Percentiles rank a stretch among this genome's conserved stretches.
Conservation (phyloP, 2,329 filamentous ascomycete genomes). For the Cytospora chrysosperma region DNA sequence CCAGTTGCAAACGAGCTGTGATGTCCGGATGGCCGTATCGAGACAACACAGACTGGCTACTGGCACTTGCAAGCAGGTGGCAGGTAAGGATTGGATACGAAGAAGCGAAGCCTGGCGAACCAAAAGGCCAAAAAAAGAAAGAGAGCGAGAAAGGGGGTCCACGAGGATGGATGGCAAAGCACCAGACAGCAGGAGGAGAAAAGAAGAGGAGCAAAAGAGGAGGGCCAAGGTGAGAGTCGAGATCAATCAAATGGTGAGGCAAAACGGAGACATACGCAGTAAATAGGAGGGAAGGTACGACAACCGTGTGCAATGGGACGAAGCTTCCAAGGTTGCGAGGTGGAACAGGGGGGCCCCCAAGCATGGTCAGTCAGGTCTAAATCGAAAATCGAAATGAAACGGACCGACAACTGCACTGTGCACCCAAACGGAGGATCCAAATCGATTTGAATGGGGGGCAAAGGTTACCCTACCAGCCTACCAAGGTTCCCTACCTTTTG, state of each 20-base stretch:
- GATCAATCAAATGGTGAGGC: slow-evolving; percentile 9
- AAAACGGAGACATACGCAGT: slow-evolving; percentile 21
- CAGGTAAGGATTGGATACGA: slow-evolving; percentile 12
- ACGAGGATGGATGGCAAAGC: neutral
- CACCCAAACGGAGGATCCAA: neutral
- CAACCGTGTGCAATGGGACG: neutral
- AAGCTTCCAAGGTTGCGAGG: neutral
- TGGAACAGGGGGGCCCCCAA: neutral
- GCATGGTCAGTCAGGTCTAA: neutral
- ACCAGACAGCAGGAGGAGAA: neutral
- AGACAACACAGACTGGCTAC: slow-evolving; percentile 1
- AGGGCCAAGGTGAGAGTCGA: neutral
- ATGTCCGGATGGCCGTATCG: neutral
- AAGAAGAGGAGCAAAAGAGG: slow-evolving; percentile 12
- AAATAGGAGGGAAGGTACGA: slow-evolving; percentile 20
- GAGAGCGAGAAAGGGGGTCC: slow-evolving; percentile 3
- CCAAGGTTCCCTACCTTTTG: neutral
- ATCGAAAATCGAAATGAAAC: neutral
- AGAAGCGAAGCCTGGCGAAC: neutral
- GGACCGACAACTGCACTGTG: neutral
- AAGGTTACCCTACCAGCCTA: neutral
- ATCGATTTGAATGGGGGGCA: neutral
- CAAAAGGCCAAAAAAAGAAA: neutral
- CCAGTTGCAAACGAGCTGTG: slow-evolving; percentile 15
- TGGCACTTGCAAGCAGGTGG: slow-evolving; percentile 23